phyloP scores from a whole-genome alignment of 495 filamentous ascomycete genomes.

The Hypoxylon fragiforme region DNA sequence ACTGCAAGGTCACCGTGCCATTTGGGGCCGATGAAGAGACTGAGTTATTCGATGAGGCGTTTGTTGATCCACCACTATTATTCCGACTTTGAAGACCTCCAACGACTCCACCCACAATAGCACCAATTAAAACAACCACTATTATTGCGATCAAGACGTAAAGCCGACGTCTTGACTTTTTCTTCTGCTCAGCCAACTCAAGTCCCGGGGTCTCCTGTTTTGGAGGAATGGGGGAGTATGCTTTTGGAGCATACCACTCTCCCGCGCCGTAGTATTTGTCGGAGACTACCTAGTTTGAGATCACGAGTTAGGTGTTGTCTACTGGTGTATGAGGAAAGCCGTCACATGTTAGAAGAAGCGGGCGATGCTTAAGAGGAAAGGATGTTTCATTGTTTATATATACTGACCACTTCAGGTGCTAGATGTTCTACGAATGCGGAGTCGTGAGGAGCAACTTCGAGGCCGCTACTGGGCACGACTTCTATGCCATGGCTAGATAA shows the following conservation, averaged over 20 bases:
- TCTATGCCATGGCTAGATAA: background rate
- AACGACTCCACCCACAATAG: constrained; percentile 1
- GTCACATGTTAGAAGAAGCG: too few species aligned
- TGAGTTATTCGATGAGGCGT: background rate
- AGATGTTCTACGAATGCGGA: background rate
- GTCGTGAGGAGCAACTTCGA: background rate
- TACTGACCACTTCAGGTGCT: constrained; percentile 9
- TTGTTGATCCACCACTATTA: background rate
- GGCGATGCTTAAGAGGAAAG: too few species aligned
- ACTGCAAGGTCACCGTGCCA: constrained; percentile 1
- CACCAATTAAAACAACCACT: background rate
- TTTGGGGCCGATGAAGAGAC: background rate
- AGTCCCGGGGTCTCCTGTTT: background rate
- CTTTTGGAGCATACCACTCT: background rate
- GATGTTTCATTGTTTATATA: too few species aligned
- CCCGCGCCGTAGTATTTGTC: background rate
- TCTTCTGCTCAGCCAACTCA: background rate
- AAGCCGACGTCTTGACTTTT: background rate
- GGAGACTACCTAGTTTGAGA: background rate
- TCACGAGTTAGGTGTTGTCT: background rate
- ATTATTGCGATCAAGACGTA: background rate
- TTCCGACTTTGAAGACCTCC: background rate
- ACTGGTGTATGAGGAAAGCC: background rate
- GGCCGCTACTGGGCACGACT: background rate
- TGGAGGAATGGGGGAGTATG: background rate